These are phyloP conservation scores for Lachnellula occidentalis DNA, from an alignment of 2,329 filamentous ascomycete genomes.

Conservation along the genomic window DNA sequence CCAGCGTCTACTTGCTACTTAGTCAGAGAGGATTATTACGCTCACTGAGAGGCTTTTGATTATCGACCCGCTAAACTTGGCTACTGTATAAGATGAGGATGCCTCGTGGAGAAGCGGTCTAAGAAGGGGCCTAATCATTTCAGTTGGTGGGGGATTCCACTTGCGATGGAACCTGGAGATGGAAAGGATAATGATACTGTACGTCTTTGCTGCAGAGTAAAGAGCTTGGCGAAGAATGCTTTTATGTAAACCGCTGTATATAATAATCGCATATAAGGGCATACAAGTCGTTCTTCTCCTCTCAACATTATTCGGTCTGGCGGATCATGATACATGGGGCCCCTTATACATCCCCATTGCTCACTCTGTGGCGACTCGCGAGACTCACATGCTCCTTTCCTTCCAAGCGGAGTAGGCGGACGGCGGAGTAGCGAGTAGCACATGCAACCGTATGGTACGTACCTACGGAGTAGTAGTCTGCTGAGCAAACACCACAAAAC, in stretches of 20 bases:
- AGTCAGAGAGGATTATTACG: background rate
- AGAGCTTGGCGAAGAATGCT: background rate
- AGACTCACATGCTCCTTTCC: background rate
- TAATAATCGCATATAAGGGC: background rate
- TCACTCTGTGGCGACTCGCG: background rate
- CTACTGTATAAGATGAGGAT: too few species aligned
- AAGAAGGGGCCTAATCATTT: background rate
- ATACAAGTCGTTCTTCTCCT: background rate
- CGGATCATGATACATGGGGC: background rate
- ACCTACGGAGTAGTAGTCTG: too few species aligned
- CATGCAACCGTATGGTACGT: background rate
- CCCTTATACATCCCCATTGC: too few species aligned
- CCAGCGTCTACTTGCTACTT: background rate
- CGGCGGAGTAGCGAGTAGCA: too few species aligned
- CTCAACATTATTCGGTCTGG: conserved; percentile 2
- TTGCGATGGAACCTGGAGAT: background rate
- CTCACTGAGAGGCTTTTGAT: background rate
- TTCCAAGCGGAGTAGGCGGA: too few species aligned
- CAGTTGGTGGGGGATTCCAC: background rate
- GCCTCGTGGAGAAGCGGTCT: background rate
- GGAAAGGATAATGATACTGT: background rate
- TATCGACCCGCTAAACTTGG: background rate
- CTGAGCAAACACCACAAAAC: background rate
- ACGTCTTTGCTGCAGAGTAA: background rate
- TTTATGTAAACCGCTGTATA: background rate